A percentile compares a stretch with the other conserved stretches of the same genome.
Evolutionary conservation across 352 stramenopile species (phyloP).

Genomic region (Pythium folliculosum): DNA sequence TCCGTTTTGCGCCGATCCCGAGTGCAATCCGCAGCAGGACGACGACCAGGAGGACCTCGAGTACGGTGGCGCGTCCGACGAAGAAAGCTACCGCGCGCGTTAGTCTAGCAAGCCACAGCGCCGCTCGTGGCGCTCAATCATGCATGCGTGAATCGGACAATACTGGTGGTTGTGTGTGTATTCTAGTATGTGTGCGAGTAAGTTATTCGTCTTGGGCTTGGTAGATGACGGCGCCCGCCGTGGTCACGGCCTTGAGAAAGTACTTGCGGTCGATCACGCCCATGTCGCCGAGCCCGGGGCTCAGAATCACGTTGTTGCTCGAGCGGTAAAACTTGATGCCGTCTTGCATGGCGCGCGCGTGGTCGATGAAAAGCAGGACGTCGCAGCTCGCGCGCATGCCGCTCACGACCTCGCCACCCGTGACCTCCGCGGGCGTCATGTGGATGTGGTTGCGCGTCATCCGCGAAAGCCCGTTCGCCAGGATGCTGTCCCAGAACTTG

Average conservation of each 20-base stretch:
- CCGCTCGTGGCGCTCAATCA: not conserved
- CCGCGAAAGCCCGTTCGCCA: conserved; percentile 52
- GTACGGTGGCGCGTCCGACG: conserved; percentile 27
- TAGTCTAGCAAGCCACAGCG: not conserved
- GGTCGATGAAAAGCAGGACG: conserved; percentile 78
- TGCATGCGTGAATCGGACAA: not conserved
- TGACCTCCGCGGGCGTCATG: conserved; percentile 59
- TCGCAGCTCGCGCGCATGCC: conserved; percentile 74
- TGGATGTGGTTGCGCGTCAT: conserved; percentile 90
- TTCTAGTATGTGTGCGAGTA: too few relatives aligned
- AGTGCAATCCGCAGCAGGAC: conserved; percentile 32
- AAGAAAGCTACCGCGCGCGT: conserved; percentile 10
- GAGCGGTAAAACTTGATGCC: conserved; percentile 85
- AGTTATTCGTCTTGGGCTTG: conserved; percentile 26
- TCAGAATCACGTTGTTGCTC: conserved; percentile 85
- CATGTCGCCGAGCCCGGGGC: conserved; percentile 47
- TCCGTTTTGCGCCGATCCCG: conserved; percentile 51
- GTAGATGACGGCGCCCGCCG: conserved; percentile 55
- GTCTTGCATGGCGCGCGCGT: conserved; percentile 50
- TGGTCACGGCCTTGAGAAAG: conserved; percentile 61
- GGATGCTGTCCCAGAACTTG: conserved; percentile 71
- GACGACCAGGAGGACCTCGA: conserved; percentile 31
- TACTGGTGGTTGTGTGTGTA: not conserved
- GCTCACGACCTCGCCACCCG: conserved; percentile 64
- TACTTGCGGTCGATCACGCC: conserved; percentile 57